phyloP scores from a whole-genome alignment of 2,329 filamentous ascomycete species.

The Hypoxylon sp. region DNA sequence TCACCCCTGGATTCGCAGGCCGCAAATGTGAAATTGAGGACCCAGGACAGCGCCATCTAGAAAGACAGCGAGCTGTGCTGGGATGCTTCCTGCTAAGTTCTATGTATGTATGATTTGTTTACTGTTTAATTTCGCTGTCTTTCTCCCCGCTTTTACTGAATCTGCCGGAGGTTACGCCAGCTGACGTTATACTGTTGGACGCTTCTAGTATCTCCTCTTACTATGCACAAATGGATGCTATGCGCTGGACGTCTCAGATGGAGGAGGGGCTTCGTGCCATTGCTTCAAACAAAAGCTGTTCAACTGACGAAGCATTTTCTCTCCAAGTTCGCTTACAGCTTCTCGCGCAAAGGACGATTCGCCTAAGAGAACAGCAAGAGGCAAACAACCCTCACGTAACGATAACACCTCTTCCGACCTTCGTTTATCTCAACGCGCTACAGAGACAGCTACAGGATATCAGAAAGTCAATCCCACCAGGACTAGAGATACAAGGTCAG shows the following conservation, averaged over 20 bases:
- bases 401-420: constrained; percentile 36
- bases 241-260: constrained; percentile 59
- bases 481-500: constrained; percentile 44
- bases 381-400: constrained; percentile 33
- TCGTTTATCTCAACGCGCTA: constrained; percentile 53
- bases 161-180: background rate
- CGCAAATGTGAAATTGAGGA: constrained; percentile 27
- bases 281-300: constrained; percentile 46
- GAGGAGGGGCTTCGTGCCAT: constrained; percentile 55
- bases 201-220: constrained; percentile 53
- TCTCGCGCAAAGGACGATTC: constrained; percentile 52
- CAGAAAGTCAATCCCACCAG: constrained; percentile 47
- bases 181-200: constrained; percentile 3
- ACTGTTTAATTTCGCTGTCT: background rate
- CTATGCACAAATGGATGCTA: constrained; percentile 54
- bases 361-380: constrained; percentile 53
- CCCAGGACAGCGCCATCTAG: constrained; percentile 46
- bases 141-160: background rate
- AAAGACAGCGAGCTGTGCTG: constrained; percentile 51
- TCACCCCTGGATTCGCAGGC: constrained; percentile 50
- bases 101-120: constrained; percentile 25
- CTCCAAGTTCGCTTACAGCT: constrained; percentile 57
- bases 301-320: constrained; percentile 53
- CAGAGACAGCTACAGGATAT: constrained; percentile 54
- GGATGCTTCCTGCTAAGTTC: constrained; percentile 54